Base-by-base conservation (phyloP, 257 asterid genomes). In the Fraxinus anomala region DNA sequence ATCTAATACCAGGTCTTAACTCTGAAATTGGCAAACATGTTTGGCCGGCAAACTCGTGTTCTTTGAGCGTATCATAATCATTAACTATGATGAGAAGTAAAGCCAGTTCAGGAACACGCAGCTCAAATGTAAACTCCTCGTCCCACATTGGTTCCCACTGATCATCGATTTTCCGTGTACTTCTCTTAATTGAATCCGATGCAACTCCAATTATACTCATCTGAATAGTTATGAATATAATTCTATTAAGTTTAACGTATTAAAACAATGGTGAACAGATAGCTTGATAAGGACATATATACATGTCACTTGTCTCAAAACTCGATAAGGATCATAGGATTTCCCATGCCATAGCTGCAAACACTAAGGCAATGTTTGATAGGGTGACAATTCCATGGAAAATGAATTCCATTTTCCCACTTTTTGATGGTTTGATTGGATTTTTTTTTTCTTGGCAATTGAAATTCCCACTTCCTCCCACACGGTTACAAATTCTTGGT, bases 31-130 rank as follows among this genome's bases (percentile, higher is more conserved):
- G 78, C 33, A 79, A 30, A 12, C 82, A 79, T 42, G 82, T 79
- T 24, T 79, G 82, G 11, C 82, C 82, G n/a, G 77, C 82, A 65
- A 79, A 79, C 73, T 72, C 82, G 49, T 79, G 72, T 40, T 42
- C 78, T 63, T 77, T 77, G 1, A 71, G 17, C 3, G 82, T 39
- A 37, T 79, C 82, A 12, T 79, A 6, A 72, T 79, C 82, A 31
- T 63, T 63, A 42, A 79, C 82, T 26, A 39, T 74, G 67, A 79
- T 47, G 6, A 42, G 82, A 73, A 79, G 82, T 72, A 79, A 61
- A 3, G 82, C 82, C n/a, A 79, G 40, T 63, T 79, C 82, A 63
- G 78, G 82, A 26, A 79, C 77, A 34, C 74, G 74, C 12, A 79
- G 26, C n/a, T 31, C 68, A 59, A 79, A 79, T 12, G 31, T 68